phyloP scores from a whole-genome alignment of 176 grass and related monocot species.

The Oropetium thomaeum region DNA sequence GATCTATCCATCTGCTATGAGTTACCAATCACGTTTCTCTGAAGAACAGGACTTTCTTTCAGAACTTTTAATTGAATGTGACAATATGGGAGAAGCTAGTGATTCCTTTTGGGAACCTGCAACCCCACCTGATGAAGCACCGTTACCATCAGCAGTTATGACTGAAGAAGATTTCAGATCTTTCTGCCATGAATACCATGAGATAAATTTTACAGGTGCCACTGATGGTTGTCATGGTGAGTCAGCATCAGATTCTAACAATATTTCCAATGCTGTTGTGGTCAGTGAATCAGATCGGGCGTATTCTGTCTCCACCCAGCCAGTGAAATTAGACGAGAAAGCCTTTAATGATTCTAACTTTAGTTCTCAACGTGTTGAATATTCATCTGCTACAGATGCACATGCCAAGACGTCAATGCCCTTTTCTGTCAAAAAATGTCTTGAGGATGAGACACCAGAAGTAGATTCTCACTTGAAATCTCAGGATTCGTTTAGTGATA shows the following conservation, averaged over 20 bases:
- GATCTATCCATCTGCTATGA: constrained; percentile 21
- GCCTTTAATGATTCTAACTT: constrained; percentile 15
- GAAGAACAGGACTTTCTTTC: constrained; percentile 54
- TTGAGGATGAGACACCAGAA: constrained; percentile 15
- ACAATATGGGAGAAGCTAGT: constrained; percentile 30
- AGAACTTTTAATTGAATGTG: constrained; percentile 42
- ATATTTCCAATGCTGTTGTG: constrained; percentile 23
- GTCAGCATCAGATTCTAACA: constrained; percentile 39
- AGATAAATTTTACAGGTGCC: constrained; percentile 33
- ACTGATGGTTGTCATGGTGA: constrained; percentile 28
- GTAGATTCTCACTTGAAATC: constrained; percentile 30
- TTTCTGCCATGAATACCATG: constrained; percentile 48
- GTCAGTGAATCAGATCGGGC: constrained; percentile 18
- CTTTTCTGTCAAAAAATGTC: constrained; percentile 16
- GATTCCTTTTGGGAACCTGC: constrained; percentile 71
- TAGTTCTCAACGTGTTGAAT: constrained; percentile 3
- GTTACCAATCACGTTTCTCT: constrained; percentile 27
- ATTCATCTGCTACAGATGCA: constrained; percentile 15
- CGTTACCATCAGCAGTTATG: constrained; percentile 47
- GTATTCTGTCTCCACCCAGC: constrained; percentile 1
- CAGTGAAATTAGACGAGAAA: constrained; percentile 26
- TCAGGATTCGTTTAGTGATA: constrained; percentile 26
- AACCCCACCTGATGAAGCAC: constrained; percentile 55
- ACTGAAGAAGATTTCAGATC: constrained; percentile 52
- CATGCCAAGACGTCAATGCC: background rate